A percentile compares a stretch with the other conserved stretches of the same genome.
Conservation (phyloP, 306 rosid species). For the Begonia peltatifolia region DNA sequence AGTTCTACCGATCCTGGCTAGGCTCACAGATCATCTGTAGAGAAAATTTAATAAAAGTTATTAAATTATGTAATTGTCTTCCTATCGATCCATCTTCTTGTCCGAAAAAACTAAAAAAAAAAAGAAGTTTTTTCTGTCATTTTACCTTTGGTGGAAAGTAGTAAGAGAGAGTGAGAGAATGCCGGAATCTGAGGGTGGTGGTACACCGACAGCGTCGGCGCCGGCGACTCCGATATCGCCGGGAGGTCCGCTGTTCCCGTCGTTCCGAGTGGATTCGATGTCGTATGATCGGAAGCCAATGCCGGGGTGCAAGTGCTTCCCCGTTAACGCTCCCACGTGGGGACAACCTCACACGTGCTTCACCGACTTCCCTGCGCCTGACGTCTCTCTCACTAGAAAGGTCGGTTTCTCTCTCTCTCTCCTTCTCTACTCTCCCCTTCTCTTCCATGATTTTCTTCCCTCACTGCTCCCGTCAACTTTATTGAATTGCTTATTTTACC, state of each 20-base stretch:
- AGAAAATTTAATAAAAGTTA: slow-evolving; percentile 18
- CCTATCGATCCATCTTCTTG: slow-evolving; percentile 6
- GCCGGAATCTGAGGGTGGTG: slow-evolving; percentile 44
- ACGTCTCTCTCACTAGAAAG: slow-evolving; percentile 70
- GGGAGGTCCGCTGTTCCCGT: slow-evolving; percentile 56
- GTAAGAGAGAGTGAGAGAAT: slow-evolving; percentile 8
- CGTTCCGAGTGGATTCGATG: slow-evolving; percentile 54
- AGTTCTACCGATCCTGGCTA: slow-evolving; percentile 14
- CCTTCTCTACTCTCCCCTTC: too few species aligned
- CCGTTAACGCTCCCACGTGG: slow-evolving; percentile 37
- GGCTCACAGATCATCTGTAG: slow-evolving; percentile 14
- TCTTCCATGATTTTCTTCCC: too few species aligned
- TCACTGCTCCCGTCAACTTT: too few species aligned
- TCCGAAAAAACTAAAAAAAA: slow-evolving; percentile 2
- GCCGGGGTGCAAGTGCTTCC: slow-evolving; percentile 64
- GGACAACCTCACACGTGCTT: slow-evolving; percentile 45
- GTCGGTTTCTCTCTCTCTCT: slow-evolving; percentile 17
- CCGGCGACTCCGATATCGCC: slow-evolving; percentile 73
- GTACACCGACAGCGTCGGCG: slow-evolving; percentile 46
- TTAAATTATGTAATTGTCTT: slow-evolving; percentile 27
- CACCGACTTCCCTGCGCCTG: slow-evolving; percentile 38
- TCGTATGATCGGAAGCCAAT: slow-evolving; percentile 57
- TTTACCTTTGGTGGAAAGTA: neutral
- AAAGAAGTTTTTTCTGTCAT: neutral
- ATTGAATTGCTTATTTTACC: too few species aligned